Base-by-base conservation (phyloP, 2,329 filamentous ascomycete genomes). In the Fusarium buxicola region DNA sequence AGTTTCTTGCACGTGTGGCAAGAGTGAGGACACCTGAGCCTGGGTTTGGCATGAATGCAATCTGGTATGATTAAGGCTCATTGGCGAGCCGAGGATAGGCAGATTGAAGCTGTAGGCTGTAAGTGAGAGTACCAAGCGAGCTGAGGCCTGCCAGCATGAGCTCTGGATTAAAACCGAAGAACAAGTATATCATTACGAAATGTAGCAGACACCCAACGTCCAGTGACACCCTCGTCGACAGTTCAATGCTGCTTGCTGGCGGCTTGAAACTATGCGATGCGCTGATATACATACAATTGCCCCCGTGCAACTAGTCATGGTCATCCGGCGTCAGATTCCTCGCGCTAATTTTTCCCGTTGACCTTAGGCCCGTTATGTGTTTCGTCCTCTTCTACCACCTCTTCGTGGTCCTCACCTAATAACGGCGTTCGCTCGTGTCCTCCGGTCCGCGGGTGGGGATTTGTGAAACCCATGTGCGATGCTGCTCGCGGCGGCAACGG, bases 31-130 rank as follows among this genome's bases (percentile, higher is more conserved):
- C 96, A 32, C 87, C 88, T 7, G 92, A 96, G 79, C 91, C 91
- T n/a, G 92, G 92, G 2, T 96, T 96, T 74, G 92, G 92, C 2
- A 96, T 96, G 92, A 96, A 96, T 78, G 92, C 92, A n/a, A 93
- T 96, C 63, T 96, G 92, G 92, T 95, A 95, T 75, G 90, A 96
- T 55, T 80, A 44, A 58, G 15, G 9, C 30, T 21, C 21, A 21
- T 21, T 24, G 16, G 10, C 7, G 30, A 15, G 24, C 28, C 15
- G 16, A 11, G 25, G 12, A 16, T 7, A 59, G 34, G 11, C 8
- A 51, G 48, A 41, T 41, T 32, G 18, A 27, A 36, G n/a, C 31
- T 8, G 31, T 34, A 34, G 7, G 12, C 31, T n/a, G 12, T 16
- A 25, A 16, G 32, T 32, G 21, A 15, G 8, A 32, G 39, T 10